Base-by-base conservation (phyloP, 306 rosid species). In the Quercus suber region DNA sequence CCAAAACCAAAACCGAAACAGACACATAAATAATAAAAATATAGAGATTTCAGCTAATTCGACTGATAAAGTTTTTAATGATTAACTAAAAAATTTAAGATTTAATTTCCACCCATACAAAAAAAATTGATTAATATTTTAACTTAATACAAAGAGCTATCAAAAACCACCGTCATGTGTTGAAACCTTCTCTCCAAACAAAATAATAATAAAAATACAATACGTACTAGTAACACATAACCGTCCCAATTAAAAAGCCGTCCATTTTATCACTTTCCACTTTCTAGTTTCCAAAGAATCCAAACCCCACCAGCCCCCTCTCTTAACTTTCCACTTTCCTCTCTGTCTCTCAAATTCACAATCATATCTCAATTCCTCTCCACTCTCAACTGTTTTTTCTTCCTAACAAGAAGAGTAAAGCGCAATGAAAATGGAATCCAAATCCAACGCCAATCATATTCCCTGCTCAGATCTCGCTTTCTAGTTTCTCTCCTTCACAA, bases 401-500 rank as follows among this genome's bases (percentile, higher is more conserved):
- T 41, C 45, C 45, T 41, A 41, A 41, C 45, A 49, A 49, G 53
- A 77, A 79, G 25, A 80, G 79, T 75, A 31, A 69, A 80, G 72
- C 72, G 37, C 72, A 68, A 35, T 9, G 45, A 35, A 68, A 49
- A 35, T 31, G 25, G 72, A 68, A 68, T 35, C 72, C 72, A 68
- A 68, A 68, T 31, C 17, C 49, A 59, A 67, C 12, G 14, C 31
- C 43, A 76, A 49, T 45, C 79, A 25, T 31, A 45, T 82, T 78
- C 81, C 84, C 70, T 41, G 2, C 45, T 77, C 91, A 81, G 90
- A 90, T 90, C 94, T 85, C 86, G 20, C 79, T 83, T 73, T 79
- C 86, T 83, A 25, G 77, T 83, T 73, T 79, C 86, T 83, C 88
- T 82, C 86, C 73, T 86, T 71, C 67, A 13, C 80, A 80, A 69